Base-by-base conservation (phyloP, 2,329 filamentous ascomycete genomes). In the Fusarium hostae region DNA sequence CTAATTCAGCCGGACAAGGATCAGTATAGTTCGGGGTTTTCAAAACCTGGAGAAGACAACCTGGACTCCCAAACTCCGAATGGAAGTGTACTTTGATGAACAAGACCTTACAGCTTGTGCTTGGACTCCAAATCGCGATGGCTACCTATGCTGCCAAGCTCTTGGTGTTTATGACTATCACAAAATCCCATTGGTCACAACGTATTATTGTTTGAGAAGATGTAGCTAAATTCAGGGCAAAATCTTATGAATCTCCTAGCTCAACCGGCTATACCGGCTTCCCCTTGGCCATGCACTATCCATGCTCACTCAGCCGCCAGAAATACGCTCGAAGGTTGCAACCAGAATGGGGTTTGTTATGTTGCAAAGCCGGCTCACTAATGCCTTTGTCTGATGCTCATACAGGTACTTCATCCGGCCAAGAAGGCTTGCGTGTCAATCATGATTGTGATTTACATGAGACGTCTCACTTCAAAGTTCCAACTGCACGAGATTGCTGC, bases 241-340 rank as follows among this genome's bases (percentile, higher is more conserved):
- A 66, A 52, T 70, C 58, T 44, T 26, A 56, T 66, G 52, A 24
- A 58, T 24, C 28, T 44, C 28, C 37, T 30, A 45, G 44, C 55
- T 52, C 59, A 37, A 59, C 69, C 65, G 70, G 70, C 61, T 66
- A 59, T 61, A 43, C 58, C 70, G 66, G 61, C 70, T 66, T 60
- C 58, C 57, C 56, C 69, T 72, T 62, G 55, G 51, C 43, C 56
- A 52, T 70, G 56, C 64, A 62, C 68, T 57, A 55, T 62, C 43
- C 69, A 56, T 70, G 65, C 69, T 70, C 69, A 72, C 64, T 72
- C 65, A 70, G 65, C 69, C 64, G 60, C 69, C 56, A 72, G 52
- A 50, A 45, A 40, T 39, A 41, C 44, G 20, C 32, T 52, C 30
- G 50, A 70, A 30, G 30, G 68, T 61, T 65, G 47, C 64, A 72